These are phyloP conservation scores for Pyrenophora seminiperda DNA, from an alignment of 2,329 filamentous ascomycete species.

Conservation along the genomic window DNA sequence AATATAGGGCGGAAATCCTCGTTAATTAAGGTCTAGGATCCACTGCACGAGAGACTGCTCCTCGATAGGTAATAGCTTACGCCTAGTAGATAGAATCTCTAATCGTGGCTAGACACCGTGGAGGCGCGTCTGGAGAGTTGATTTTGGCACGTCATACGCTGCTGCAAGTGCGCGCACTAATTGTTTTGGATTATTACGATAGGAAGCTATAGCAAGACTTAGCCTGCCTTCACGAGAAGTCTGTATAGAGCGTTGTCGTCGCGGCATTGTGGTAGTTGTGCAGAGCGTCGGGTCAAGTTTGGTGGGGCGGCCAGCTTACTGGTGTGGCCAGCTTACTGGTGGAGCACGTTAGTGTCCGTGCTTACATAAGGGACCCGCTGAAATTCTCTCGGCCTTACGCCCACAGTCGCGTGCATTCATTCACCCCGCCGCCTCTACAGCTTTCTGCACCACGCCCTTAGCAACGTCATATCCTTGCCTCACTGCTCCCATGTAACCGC, in stretches of 20 bases:
- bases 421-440: slow-evolving; percentile 16
- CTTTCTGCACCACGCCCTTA: slow-evolving; percentile 15
- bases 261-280: no score
- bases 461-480: neutral
- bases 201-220: neutral
- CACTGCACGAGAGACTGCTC: neutral
- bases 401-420: slow-evolving; percentile 23
- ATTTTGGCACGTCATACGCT: neutral
- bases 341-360: neutral
- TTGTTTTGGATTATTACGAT: no score
- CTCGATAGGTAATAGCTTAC: neutral
- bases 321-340: no score
- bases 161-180: neutral
- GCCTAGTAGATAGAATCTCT: neutral
- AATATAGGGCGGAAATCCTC: no score
- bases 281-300: no score
- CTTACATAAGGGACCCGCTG: slow-evolving; percentile 21
- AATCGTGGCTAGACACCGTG: neutral
- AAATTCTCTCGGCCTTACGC: slow-evolving; percentile 12
- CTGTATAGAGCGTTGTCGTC: no score
- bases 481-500: slow-evolving; percentile 37
- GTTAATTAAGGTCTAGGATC: neutral
- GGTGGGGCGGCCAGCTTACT: no score
- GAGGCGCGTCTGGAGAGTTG: neutral
- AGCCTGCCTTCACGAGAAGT: slow-evolving; percentile 4